These are phyloP conservation scores for Botrytis tulipae DNA, from an alignment of 2,329 filamentous ascomycete genomes.

Conservation along the genomic window DNA sequence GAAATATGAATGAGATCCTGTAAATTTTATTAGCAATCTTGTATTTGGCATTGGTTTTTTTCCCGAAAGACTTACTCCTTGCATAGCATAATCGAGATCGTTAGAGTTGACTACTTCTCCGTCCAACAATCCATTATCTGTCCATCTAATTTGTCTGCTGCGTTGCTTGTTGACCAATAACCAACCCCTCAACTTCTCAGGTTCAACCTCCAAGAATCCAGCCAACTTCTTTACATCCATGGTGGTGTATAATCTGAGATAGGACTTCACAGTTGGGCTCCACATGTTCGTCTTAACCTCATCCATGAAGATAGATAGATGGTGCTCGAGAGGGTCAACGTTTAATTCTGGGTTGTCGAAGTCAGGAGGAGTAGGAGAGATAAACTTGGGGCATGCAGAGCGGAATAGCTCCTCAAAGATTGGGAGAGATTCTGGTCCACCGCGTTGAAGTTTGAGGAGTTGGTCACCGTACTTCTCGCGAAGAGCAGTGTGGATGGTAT, in stretches of 20 bases:
- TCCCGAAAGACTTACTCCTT: slow-evolving; percentile 65
- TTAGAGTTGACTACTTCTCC: slow-evolving; percentile 91
- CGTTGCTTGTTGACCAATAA: slow-evolving; percentile 98
- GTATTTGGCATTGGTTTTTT: not conserved
- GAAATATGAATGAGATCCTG: slow-evolving; percentile 97
- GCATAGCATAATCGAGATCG: slow-evolving; percentile 95
- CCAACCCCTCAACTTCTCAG: slow-evolving; percentile 93
- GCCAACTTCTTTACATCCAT: slow-evolving; percentile 99
- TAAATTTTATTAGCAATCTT: slow-evolving; percentile 27
- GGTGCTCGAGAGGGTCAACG: slow-evolving; percentile 95
- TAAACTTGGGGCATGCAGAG: slow-evolving; percentile 98
- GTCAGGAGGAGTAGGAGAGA: slow-evolving; percentile 93
- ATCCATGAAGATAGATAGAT: slow-evolving; percentile 97
- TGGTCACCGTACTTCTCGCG: slow-evolving; percentile 99
- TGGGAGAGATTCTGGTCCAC: slow-evolving; percentile 90
- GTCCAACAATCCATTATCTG: slow-evolving; percentile 83
- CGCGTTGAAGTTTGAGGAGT: slow-evolving; percentile 92
- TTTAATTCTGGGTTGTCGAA: slow-evolving; percentile 97
- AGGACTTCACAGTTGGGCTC: slow-evolving; percentile 96
- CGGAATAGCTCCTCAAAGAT: slow-evolving; percentile 99
- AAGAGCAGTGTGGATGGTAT: slow-evolving; percentile 97
- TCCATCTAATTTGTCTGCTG: slow-evolving; percentile 93
- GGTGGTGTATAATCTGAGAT: slow-evolving; percentile 97
- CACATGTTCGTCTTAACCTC: slow-evolving; percentile 99
- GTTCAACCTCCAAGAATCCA: slow-evolving; percentile 92